Evolutionary conservation across 768 basidiomycete species (phyloP), one percentile per base, ranked within the genome.

Genomic region (Panaeolus cyanescens): DNA sequence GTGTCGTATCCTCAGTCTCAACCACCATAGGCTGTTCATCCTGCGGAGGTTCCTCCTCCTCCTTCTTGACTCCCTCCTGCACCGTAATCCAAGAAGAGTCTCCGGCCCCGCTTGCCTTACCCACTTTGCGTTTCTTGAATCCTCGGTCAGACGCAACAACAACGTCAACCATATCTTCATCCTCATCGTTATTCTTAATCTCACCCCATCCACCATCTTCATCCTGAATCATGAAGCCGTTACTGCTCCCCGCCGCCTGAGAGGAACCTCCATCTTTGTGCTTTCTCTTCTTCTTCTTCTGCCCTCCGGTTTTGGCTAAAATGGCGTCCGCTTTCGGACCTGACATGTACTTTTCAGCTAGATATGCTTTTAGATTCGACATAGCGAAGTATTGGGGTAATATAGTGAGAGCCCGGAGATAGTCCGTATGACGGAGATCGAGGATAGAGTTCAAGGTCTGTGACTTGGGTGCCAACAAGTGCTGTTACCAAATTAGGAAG

Each of bases 301-400:
- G 83, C 0, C 78, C 76, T 2, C 76, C 79, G 0, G 83, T 73
- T 45, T 86, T 85, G 3, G 95, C 80, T 7, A 98, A 81, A 64
- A 99, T 99, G 5, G 94, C 95, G 66, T 98, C 96, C 2, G 96
- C 95, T 69, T 98, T 99, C 0, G 93, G 87, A 1, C 96, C 96
- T 5, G 95, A 89, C 95, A 98, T 96, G 79, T 99, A 99, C 64
- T 92, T 93, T 65, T 89, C 84, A 0, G 93, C 93, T 17, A 96
- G 83, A 72, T 96, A 96, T 22, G 92, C 81, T 72, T 94, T 89
- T 79, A 96, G 83, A 60, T 75, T 71, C 15, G 83, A 75, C 81
- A 82, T 83, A 37, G 42, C 68, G 34, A 54, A 50, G 56, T 56
- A 17, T 20, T 19, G 12, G 55, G 8, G 40, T 3, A 20, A 19